phyloP scores from a whole-genome alignment of 192 early-diverging fungal genomes.

The Podila clonocystis region DNA sequence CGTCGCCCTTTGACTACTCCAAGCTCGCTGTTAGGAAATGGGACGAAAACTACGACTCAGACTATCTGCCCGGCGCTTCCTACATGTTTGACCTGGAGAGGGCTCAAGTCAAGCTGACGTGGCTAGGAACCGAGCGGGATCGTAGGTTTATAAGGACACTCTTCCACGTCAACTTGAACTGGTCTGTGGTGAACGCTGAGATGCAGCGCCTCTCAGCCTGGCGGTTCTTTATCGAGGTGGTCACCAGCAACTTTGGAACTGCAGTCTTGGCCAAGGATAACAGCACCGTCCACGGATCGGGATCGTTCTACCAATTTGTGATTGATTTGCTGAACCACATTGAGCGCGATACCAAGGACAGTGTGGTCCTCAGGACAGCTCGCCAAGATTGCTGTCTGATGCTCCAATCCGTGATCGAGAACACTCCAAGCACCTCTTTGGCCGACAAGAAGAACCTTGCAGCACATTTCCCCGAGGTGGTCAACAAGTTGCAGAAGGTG shows the following conservation, averaged over 20 bases:
- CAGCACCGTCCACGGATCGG: constrained; percentile 8
- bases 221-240: constrained; percentile 46
- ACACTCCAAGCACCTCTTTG: constrained; percentile 15
- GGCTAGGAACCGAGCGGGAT: constrained; percentile 20
- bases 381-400: constrained; percentile 39
- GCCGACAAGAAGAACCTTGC: constrained; percentile 49
- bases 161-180: constrained; percentile 41
- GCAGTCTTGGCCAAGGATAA: constrained; percentile 24
- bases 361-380: constrained; percentile 27
- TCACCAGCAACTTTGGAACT: constrained; percentile 19
- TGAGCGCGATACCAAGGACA: constrained; percentile 29
- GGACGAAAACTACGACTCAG: constrained; percentile 34
- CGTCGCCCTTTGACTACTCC: constrained; percentile 24
- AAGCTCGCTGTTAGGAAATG: constrained; percentile 37
- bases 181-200: constrained; percentile 44
- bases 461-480: constrained; percentile 33
- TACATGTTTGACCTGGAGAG: constrained; percentile 36
- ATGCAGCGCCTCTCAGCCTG: constrained; percentile 35
- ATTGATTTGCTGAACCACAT: constrained; percentile 31
- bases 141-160: constrained; percentile 21
- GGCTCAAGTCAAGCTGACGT: constrained; percentile 30
- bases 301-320: constrained; percentile 27
- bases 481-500: constrained; percentile 29
- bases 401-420: constrained; percentile 37
- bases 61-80: constrained; percentile 35